These are phyloP conservation scores for Pseudognaphalium luteoalbum DNA, from an alignment of 129 eudicot species.

Conservation along the genomic window DNA sequence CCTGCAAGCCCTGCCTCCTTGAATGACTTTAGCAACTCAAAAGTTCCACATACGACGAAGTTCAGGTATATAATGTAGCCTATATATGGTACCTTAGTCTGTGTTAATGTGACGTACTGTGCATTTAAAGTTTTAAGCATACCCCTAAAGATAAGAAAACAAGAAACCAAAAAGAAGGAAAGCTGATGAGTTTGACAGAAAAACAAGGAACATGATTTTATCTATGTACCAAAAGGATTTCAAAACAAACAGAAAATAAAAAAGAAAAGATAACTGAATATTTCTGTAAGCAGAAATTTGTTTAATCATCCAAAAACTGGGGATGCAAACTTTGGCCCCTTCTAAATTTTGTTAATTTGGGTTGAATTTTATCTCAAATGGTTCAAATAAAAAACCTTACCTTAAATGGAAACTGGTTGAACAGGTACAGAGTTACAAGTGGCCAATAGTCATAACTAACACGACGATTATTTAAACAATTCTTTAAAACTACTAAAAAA, in stretches of 20 bases:
- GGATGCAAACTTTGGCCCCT: background rate
- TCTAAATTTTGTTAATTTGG: no score
- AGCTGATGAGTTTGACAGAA: background rate
- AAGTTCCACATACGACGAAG: constrained; percentile 54
- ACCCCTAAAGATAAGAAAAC: background rate
- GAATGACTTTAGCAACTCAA: constrained; percentile 59
- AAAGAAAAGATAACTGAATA: background rate
- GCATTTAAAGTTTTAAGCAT: background rate
- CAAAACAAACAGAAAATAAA: background rate
- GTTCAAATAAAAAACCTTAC: no score
- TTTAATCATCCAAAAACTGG: background rate
- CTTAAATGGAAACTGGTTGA: no score
- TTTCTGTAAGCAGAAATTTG: background rate
- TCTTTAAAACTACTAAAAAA: background rate
- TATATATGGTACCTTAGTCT: background rate
- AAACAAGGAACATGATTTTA: background rate
- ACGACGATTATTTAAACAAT: background rate
- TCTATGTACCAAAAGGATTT: background rate
- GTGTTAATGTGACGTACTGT: background rate
- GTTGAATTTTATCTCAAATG: no score
- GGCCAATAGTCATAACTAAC: background rate
- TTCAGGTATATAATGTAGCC: constrained; percentile 46
- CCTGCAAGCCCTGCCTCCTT: constrained; percentile 55
- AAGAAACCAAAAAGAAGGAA: background rate
- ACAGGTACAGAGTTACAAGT: no score